A percentile compares a stretch with the other conserved stretches of the same genome.
phyloP scores from a whole-genome alignment of 495 filamentous ascomycete species.

The Aspergillus ellipticus region DNA sequence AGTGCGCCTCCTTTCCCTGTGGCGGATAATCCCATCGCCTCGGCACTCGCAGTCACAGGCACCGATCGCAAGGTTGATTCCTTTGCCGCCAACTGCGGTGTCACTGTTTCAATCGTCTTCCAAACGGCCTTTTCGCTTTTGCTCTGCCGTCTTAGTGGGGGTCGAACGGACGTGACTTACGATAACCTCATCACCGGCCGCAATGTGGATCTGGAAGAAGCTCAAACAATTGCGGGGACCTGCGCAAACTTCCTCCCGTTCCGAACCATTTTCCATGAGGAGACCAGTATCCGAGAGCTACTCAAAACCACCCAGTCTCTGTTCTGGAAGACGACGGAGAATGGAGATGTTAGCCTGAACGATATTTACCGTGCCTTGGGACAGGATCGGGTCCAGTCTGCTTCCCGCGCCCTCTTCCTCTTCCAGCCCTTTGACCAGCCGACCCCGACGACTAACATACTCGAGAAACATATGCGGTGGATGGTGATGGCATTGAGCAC shows the following conservation, averaged over 20 bases:
- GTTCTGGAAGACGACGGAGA: not conserved
- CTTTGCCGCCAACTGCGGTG: not conserved
- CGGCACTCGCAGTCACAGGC: not conserved
- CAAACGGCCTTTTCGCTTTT: not conserved
- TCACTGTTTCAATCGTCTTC: not conserved
- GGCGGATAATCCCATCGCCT: not conserved
- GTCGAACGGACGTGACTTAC: not conserved
- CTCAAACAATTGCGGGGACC: not conserved
- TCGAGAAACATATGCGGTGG: not conserved
- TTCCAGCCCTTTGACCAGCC: constrained; percentile 1
- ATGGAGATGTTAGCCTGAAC: not conserved
- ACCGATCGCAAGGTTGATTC: not conserved
- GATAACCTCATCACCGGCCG: constrained; percentile 1
- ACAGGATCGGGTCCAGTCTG: not conserved
- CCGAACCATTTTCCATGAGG: not conserved
- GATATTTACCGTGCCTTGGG: not conserved
- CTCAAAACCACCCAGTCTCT: not conserved
- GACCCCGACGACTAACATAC: not conserved
- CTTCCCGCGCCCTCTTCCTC: not conserved
- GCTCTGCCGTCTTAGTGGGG: not conserved
- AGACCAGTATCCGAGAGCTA: not conserved
- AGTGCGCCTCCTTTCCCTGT: not conserved
- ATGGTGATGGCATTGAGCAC: not conserved
- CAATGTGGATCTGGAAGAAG: not conserved
- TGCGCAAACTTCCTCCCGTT: constrained; percentile 1